Evolutionary conservation across 345 rosid genomes (phyloP).

Genomic region (Linum usitatissimum): DNA sequence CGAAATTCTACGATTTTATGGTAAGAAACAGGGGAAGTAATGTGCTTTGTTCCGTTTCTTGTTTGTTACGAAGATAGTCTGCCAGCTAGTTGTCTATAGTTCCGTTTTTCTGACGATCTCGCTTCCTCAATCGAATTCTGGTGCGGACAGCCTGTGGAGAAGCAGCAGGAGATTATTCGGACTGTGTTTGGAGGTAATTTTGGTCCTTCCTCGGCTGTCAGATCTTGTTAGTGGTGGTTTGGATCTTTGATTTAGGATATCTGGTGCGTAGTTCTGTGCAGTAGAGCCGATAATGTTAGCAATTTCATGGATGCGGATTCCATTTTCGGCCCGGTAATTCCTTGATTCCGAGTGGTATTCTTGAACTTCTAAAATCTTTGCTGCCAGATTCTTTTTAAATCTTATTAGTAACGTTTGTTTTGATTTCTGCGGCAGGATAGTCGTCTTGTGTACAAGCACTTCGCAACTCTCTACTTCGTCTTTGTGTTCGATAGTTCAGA

Average conservation of each 20-base stretch:
- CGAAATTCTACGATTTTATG: slow-evolving; percentile 74
- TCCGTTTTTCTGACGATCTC: neutral
- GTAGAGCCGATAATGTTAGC: slow-evolving; percentile 86
- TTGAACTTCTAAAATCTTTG: neutral
- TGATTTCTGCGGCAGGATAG: slow-evolving; percentile 40
- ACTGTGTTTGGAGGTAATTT: slow-evolving; percentile 61
- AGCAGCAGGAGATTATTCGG: slow-evolving; percentile 83
- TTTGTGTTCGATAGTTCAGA: slow-evolving; percentile 77
- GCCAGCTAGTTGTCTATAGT: neutral
- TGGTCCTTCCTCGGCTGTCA: neutral
- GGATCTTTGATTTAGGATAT: slow-evolving; percentile 4
- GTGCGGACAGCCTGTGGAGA: slow-evolving; percentile 51
- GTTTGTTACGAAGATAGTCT: neutral
- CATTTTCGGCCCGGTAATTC: slow-evolving; percentile 70
- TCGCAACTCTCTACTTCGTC: slow-evolving; percentile 79
- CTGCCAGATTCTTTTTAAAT: neutral
- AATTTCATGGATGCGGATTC: slow-evolving; percentile 70
- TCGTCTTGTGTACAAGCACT: slow-evolving; percentile 82
- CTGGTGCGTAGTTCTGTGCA: slow-evolving; percentile 44
- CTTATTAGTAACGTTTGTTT: neutral
- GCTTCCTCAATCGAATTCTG: neutral
- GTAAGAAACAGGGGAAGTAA: slow-evolving; percentile 16
- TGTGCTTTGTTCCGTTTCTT: neutral
- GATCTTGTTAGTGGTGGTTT: neutral
- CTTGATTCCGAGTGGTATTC: neutral